Base-by-base conservation (phyloP, 805 yeast species). In the Scheffersomyces amazonensis region DNA sequence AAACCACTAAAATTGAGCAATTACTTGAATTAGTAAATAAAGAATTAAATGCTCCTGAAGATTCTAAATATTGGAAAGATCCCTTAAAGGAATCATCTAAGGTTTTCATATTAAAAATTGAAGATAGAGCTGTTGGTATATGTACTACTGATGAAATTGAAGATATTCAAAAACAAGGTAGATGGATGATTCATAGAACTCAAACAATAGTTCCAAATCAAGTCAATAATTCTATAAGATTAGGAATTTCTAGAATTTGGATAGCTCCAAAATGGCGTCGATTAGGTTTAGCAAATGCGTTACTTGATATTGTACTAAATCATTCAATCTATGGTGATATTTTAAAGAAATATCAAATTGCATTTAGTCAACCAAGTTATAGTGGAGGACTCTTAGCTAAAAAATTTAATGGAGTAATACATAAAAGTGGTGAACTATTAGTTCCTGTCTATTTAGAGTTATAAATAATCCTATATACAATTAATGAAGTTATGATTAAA, bases 331-430 rank as follows among this genome's bases (percentile, higher is more conserved):
- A 75, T 49, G 87, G 87, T 0, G 50, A 73, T 39, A 35, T 17
- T 0, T 46, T 81, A 11, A 57, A 59, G 2, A 71, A 58, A 39
- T 46, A 43, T 12, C 71, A 76, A 41, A 54, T 83, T 15, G 85
- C 80, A 1, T 83, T 87, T 77, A 80, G 87, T 31, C 91, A 83
- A 53, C 89, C 90, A 0, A 78, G 85, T 41, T 75, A 69, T 35
- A 69, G 73, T 40, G 91, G 91, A 0, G 78, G 80, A 1, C 67
- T 71, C 40, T 63, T 83, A 22, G 87, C 89, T 0, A 56, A 54
- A 23, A 59, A 52, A 21, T 82, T 76, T 50, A 80, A 78, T 50
- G 80, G 83, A 0, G 75, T 73, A 1, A 55, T 40, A 19, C 87
- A 82, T 51, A 73, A 69, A 40, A 60, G 73, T 19, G 83, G 83